phyloP scores from a whole-genome alignment of 495 filamentous ascomycete genomes.

The Chaetomidium leptoderma region DNA sequence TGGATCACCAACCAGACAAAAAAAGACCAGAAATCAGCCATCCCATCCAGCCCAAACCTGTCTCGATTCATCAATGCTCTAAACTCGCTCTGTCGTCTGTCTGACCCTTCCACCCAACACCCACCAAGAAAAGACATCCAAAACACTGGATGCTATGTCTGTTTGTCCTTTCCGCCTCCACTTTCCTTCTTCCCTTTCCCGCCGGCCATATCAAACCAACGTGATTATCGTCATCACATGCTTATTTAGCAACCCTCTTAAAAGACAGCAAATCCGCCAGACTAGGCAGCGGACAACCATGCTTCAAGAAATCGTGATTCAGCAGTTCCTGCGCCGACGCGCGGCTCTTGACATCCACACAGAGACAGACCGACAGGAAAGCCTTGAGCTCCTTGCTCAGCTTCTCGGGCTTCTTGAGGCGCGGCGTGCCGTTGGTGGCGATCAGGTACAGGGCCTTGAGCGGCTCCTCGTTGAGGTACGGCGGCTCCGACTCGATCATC shows the following conservation, averaged over 20 bases:
- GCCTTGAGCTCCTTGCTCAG: conserved; percentile 93
- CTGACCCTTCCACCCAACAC: too few species aligned
- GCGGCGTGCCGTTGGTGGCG: conserved; percentile 93
- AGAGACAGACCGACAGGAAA: conserved; percentile 92
- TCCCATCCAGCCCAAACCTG: too few species aligned
- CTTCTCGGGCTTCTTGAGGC: conserved; percentile 95
- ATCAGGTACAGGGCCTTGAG: conserved; percentile 96
- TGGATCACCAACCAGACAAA: too few species aligned
- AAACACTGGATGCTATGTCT: too few species aligned
- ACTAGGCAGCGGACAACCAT: conserved; percentile 72
- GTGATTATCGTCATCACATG: too few species aligned
- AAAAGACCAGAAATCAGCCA: too few species aligned
- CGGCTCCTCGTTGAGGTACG: conserved; percentile 96
- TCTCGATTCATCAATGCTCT: too few species aligned
- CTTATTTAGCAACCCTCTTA: conserved; percentile 52
- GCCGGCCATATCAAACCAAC: too few species aligned
- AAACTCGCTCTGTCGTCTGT: too few species aligned
- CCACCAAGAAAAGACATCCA: too few species aligned
- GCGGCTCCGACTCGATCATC: conserved; percentile 98
- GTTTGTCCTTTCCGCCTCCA: too few species aligned
- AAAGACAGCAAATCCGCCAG: conserved; percentile 83
- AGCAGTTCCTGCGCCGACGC: conserved; percentile 86
- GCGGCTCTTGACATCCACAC: conserved; percentile 91
- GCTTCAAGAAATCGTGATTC: conserved; percentile 70
- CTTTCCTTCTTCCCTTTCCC: not conserved